Base-by-base conservation (phyloP, 805 yeast species). In the Candida chauliodis region DNA sequence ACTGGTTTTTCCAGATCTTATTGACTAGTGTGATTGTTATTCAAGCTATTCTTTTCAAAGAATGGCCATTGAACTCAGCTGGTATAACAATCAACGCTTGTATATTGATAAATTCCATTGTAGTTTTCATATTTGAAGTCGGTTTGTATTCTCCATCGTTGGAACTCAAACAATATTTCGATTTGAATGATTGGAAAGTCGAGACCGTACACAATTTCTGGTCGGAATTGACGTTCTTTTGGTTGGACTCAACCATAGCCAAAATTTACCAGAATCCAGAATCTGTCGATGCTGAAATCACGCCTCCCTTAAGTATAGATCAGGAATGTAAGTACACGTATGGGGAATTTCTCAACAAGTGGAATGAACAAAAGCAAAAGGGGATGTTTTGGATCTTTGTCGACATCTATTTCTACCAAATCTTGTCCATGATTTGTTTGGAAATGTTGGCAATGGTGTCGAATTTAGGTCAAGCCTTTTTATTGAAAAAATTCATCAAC, bases 381-480 rank as follows among this genome's bases (percentile, higher is more conserved):
- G 34, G 19, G 8, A 20, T 59, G 11, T 27, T 56, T 8, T 2
- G 33, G 7, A 49, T 56, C 17, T 44, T 59, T 15, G 20, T 43
- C 8, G 42, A 41, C 23, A 56, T 63, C 1, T 58, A 57, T 41
- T 58, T 62, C 8, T 40, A 48, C 1, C 34, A 44, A 8, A 51
- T 56, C 2, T 16, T 51, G 2, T 31, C 41, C 6, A 48, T 57
- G 2, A 50, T 58, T 23, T 17, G 39, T 13, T 49, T 43, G 35
- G 63, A 59, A 35, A 44, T 52, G 4, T 38, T 42, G 23, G 52
- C 47, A 28, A 41, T 45, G 8, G 26, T 55, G 4, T 40, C 53
- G 14, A 43, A 46, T 18, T 87, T 84, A 53, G 70, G 74, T n/a
- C 95, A 88, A 61, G 96, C 97, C 0, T 95, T 86, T 50, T 60